Conservation (phyloP, 2,329 filamentous ascomycete genomes). For the Xylaria digitata region DNA sequence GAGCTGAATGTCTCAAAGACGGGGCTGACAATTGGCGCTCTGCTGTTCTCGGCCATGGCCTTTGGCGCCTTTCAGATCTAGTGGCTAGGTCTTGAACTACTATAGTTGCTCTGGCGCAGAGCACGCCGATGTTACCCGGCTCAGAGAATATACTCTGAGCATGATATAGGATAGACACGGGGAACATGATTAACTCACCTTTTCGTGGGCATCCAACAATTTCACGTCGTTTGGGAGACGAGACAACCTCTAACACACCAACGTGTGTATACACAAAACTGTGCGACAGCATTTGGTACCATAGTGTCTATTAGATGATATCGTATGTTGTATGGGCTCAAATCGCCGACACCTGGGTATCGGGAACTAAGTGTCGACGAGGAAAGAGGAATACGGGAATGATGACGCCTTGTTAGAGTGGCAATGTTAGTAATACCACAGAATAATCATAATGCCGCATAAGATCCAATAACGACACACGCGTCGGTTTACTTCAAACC, state of each 20-base stretch:
- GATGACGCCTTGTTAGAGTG: not conserved
- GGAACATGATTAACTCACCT: conserved; percentile 3
- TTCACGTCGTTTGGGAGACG: not conserved
- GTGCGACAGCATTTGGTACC: conserved; percentile 17
- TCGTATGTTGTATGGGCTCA: not conserved
- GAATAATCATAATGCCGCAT: not conserved
- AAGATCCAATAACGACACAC: not conserved
- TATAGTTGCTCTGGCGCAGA: not conserved
- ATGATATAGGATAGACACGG: not conserved
- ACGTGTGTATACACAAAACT: not conserved
- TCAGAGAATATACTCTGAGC: not conserved
- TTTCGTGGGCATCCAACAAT: not conserved
- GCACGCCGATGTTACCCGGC: not conserved
- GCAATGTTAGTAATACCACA: not conserved
- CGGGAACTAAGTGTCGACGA: too few relatives aligned
- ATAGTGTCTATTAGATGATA: not conserved
- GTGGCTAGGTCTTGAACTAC: not conserved
- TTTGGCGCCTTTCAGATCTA: conserved; percentile 48
- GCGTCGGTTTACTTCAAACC: conserved; percentile 8
- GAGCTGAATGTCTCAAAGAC: conserved; percentile 47
- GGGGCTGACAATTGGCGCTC: conserved; percentile 52
- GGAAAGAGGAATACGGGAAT: not conserved
- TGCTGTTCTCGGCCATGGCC: conserved; percentile 53
- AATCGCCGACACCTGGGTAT: not conserved
- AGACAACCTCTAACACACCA: not conserved